Percentiles rank a stretch among this genome's conserved stretches.
phyloP scores from a whole-genome alignment of 169 alveolate species.

The Perkinsus chesapeaki region DNA sequence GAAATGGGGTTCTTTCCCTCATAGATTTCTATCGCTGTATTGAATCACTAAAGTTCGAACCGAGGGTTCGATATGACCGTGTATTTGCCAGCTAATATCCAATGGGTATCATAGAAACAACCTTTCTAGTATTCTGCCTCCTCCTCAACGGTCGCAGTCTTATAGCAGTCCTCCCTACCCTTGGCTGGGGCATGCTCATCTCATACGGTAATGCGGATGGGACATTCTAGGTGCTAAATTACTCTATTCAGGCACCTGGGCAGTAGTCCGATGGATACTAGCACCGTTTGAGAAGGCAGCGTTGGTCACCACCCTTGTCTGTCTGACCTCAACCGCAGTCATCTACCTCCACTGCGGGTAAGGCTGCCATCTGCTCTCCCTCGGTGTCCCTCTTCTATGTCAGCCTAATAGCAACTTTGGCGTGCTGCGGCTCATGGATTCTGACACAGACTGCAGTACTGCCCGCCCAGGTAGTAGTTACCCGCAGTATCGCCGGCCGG shows the following conservation, averaged over 20 bases:
- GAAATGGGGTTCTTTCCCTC: too few relatives aligned
- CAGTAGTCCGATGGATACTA: background rate
- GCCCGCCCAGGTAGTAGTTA: background rate
- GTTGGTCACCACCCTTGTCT: background rate
- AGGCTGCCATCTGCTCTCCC: too few relatives aligned
- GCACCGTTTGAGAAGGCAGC: background rate
- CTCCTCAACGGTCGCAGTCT: background rate
- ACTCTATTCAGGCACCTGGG: background rate
- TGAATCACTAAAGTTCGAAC: too few relatives aligned
- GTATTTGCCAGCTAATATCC: background rate
- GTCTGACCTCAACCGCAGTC: background rate
- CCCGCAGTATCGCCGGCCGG: background rate
- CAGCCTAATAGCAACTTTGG: background rate
- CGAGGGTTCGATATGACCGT: background rate
- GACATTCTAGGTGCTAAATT: too few relatives aligned
- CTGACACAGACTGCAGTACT: background rate
- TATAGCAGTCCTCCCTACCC: background rate
- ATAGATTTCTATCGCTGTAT: too few relatives aligned
- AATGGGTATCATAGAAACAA: background rate
- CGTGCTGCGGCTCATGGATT: background rate
- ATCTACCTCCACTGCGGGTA: background rate
- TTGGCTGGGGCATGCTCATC: background rate
- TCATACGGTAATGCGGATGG: background rate
- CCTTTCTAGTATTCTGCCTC: background rate
- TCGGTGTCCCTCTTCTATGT: background rate